phyloP scores from a whole-genome alignment of 2,329 filamentous ascomycete genomes.

The Scedosporium dehoogii region DNA sequence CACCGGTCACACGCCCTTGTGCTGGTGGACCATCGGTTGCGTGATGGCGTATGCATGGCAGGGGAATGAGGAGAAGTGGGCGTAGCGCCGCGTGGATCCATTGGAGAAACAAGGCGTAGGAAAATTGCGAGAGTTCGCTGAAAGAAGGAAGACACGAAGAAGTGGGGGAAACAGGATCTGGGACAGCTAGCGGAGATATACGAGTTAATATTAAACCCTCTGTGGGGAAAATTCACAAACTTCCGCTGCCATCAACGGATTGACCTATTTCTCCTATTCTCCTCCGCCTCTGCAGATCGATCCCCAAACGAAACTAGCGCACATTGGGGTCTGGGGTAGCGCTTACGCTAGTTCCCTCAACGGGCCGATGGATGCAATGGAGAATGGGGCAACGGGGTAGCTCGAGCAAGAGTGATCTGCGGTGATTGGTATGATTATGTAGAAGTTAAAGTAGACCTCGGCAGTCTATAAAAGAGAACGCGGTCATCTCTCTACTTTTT shows the following conservation, averaged over 20 bases:
- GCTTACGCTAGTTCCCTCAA: not conserved
- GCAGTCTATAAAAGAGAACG: too few species aligned
- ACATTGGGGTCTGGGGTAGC: not conserved
- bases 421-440: too few species aligned
- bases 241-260: not conserved
- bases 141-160: not conserved
- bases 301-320: not conserved
- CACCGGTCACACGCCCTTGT: slow-evolving; percentile 18
- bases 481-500: too few species aligned
- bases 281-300: not conserved
- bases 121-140: not conserved
- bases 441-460: too few species aligned
- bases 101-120: not conserved
- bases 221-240: not conserved
- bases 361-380: not conserved
- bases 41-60: not conserved
- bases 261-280: not conserved
- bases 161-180: not conserved
- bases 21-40: not conserved
- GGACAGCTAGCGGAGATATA: not conserved
- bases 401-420: not conserved
- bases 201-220: not conserved
- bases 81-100: not conserved
- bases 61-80: not conserved
- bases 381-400: not conserved